A percentile compares a stretch with the other conserved stretches of the same genome.
Conservation (phyloP, 2,329 filamentous ascomycete genomes). For the Zymoseptoria pseudotritici region DNA sequence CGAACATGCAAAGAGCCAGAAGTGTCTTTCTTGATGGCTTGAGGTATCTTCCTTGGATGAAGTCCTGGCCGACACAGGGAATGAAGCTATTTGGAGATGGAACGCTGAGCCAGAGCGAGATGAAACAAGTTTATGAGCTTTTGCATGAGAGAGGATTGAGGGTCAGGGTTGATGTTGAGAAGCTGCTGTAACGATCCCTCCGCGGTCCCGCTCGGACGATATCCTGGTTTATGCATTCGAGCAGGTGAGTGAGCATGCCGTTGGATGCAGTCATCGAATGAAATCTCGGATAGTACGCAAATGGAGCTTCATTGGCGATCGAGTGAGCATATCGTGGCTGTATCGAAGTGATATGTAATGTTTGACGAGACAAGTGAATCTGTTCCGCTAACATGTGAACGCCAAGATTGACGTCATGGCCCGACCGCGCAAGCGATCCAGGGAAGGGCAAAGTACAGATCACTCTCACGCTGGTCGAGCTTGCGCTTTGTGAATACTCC, state of each 20-base stretch:
- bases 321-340: no score
- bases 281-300: no score
- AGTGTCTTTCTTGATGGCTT: constrained; percentile 51
- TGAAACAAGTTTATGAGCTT: constrained; percentile 48
- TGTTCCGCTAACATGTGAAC: not conserved
- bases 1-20: constrained; percentile 36
- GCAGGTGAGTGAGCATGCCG: no score
- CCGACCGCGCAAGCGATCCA: not conserved
- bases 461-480: not conserved
- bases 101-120: constrained; percentile 40
- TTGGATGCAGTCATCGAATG: no score
- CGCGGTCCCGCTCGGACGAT: no score
- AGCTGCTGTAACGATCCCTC: not conserved
- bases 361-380: not conserved
- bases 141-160: constrained; percentile 56
- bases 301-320: no score
- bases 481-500: not conserved
- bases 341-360: no score
- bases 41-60: constrained; percentile 55
- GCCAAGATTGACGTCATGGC: not conserved
- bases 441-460: not conserved
- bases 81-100: constrained; percentile 38
- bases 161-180: constrained; percentile 26
- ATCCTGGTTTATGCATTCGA: no score
- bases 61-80: constrained; percentile 51